Conservation (phyloP, 352 stramenopile species). For the Hyaloperonospora arabidopsidis region DNA sequence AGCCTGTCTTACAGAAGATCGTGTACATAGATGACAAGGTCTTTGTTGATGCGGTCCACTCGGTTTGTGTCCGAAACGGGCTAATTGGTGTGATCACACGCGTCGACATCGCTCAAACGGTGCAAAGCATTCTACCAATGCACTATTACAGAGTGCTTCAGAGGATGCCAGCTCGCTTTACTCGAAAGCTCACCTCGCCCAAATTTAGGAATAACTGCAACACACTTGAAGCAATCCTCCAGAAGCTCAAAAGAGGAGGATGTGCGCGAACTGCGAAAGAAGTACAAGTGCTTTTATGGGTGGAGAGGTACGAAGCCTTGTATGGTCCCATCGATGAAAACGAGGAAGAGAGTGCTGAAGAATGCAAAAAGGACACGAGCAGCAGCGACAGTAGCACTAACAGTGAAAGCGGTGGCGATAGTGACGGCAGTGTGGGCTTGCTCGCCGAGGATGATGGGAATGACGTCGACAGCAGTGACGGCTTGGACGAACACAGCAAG, state of each 20-base stretch:
- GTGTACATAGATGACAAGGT: conserved; percentile 39
- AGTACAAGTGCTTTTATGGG: conserved; percentile 42
- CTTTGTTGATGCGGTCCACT: conserved; percentile 35
- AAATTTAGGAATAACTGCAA: conserved; percentile 20
- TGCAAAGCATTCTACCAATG: conserved; percentile 31
- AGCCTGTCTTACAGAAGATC: conserved; percentile 26
- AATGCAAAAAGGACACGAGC: conserved; percentile 9
- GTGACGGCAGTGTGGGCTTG: neutral
- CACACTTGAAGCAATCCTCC: conserved; percentile 22
- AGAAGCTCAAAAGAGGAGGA: conserved; percentile 14
- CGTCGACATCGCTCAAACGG: conserved; percentile 26
- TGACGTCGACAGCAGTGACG: neutral
- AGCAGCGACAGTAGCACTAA: conserved; percentile 6
- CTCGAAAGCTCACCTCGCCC: conserved; percentile 14
- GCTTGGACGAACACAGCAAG: conserved; percentile 1
- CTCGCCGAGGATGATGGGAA: neutral
- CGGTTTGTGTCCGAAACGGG: conserved; percentile 33
- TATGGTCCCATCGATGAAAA: conserved; percentile 19
- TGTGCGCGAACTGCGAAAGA: conserved; percentile 10
- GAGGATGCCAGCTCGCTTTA: conserved; percentile 5
- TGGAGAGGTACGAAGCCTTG: conserved; percentile 32
- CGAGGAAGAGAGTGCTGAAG: conserved; percentile 7
- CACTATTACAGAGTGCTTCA: conserved; percentile 37
- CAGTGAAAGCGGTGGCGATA: conserved; percentile 6
- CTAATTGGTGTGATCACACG: conserved; percentile 29